phyloP scores from a whole-genome alignment of 2,329 filamentous ascomycete genomes.

The Paecilomyces variotii region DNA sequence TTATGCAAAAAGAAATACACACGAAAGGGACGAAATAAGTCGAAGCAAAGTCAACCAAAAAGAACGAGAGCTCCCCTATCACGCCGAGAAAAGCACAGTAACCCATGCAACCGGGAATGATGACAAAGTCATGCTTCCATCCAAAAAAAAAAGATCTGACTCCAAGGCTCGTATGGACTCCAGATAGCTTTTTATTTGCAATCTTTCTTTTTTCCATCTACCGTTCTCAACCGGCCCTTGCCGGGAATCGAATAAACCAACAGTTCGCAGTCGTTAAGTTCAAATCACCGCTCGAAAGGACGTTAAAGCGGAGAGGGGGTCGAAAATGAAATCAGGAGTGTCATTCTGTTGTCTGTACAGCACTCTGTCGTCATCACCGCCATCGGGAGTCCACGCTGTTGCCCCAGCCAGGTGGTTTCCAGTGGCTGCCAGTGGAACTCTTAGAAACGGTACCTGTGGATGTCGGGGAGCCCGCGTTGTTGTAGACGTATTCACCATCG shows the following conservation, averaged over 20 bases:
- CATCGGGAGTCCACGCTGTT: constrained; percentile 20
- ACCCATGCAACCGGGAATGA: background rate
- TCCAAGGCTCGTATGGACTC: background rate
- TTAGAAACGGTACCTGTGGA: constrained; percentile 32
- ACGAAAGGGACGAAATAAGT: background rate
- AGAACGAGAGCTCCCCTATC: background rate
- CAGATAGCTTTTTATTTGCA: background rate
- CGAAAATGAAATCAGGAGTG: background rate
- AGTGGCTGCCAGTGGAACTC: constrained; percentile 27
- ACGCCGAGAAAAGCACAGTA: background rate
- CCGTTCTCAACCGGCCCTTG: background rate
- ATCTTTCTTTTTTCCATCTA: background rate
- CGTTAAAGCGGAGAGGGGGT: background rate
- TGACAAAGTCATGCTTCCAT: background rate
- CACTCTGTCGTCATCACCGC: constrained; percentile 11
- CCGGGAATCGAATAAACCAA: background rate
- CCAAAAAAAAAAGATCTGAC: background rate
- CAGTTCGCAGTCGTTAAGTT: background rate
- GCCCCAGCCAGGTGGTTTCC: constrained; percentile 24
- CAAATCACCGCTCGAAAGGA: background rate
- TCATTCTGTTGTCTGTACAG: background rate
- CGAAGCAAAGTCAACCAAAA: background rate
- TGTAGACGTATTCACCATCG: constrained; percentile 90
- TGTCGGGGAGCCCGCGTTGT: constrained; percentile 21
- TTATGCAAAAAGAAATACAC: background rate